Conservation (phyloP, 2,329 filamentous ascomycete genomes). For the Aurifilum marmelostoma region DNA sequence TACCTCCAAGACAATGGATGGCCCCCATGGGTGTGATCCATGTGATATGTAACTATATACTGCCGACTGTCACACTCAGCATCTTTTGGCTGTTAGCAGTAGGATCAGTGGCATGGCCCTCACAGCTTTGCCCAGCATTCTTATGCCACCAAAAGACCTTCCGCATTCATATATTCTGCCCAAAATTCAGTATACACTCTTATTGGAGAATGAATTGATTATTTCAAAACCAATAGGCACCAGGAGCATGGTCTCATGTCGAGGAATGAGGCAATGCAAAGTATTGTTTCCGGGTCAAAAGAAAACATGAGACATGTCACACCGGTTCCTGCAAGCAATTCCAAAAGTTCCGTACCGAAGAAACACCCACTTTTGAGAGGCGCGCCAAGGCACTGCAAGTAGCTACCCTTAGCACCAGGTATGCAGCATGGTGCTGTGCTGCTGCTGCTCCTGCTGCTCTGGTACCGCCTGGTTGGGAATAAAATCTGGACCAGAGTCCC, state of each 20-base stretch:
- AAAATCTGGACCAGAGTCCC: slow-evolving; percentile 1
- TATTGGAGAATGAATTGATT: neutral
- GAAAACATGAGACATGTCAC: neutral
- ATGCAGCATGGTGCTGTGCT: no score
- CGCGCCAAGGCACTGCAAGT: neutral
- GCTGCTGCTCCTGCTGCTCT: neutral
- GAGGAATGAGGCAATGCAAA: neutral
- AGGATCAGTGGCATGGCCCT: neutral
- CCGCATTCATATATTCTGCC: neutral
- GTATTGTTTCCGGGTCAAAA: neutral
- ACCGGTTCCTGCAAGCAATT: neutral
- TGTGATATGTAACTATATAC: neutral
- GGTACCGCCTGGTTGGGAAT: neutral
- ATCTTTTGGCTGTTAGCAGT: neutral
- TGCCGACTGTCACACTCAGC: neutral
- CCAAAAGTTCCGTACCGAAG: neutral
- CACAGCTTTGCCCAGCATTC: neutral
- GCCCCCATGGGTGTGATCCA: neutral
- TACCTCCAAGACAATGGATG: neutral
- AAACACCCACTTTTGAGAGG: neutral
- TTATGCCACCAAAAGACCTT: neutral
- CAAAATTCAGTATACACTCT: neutral
- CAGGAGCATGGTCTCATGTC: neutral
- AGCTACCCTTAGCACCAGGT: neutral
- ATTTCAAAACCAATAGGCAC: neutral